Percentiles rank a stretch among this genome's conserved stretches.
These are phyloP conservation scores for Arthrinium phaeospermum DNA, from an alignment of 2,329 filamentous ascomycete genomes.

Conservation along the genomic window DNA sequence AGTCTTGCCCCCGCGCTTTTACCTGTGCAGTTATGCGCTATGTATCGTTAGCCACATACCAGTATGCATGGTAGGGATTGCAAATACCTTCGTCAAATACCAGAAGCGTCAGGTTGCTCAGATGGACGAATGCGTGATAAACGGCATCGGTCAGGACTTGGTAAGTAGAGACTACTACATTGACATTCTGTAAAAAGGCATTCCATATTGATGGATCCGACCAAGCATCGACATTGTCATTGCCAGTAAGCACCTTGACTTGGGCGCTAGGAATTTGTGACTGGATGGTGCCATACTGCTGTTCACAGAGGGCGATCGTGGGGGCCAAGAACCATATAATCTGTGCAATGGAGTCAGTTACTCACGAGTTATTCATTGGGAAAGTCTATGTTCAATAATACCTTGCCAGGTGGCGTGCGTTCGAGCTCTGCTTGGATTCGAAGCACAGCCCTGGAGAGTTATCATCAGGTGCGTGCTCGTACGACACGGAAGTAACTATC, in stretches of 20 bases:
- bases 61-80: background rate
- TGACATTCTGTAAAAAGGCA: slow-evolving; percentile 64
- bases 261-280: slow-evolving; percentile 64
- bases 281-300: slow-evolving; percentile 67
- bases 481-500: background rate
- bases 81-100: slow-evolving; percentile 81
- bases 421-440: slow-evolving; percentile 71
- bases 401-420: slow-evolving; percentile 57
- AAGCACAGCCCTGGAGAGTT: slow-evolving; percentile 62
- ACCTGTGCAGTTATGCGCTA: slow-evolving; percentile 76
- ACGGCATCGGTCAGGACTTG: slow-evolving; percentile 78
- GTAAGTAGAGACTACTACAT: slow-evolving; percentile 79
- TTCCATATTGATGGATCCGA: slow-evolving; percentile 71
- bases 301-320: slow-evolving; percentile 69
- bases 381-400: slow-evolving; percentile 36
- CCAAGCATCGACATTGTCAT: slow-evolving; percentile 77
- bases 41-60: slow-evolving; percentile 25
- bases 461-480: slow-evolving; percentile 28
- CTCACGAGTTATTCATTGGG: background rate
- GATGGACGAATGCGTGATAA: slow-evolving; percentile 72
- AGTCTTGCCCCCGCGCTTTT: slow-evolving; percentile 71
- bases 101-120: slow-evolving; percentile 69
- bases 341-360: slow-evolving; percentile 39
- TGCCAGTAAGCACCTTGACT: slow-evolving; percentile 68
- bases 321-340: slow-evolving; percentile 77